Evolutionary conservation across 257 asterid species (phyloP), one percentile per base, ranked within the genome.

Genomic region (Nicotiana otophora): DNA sequence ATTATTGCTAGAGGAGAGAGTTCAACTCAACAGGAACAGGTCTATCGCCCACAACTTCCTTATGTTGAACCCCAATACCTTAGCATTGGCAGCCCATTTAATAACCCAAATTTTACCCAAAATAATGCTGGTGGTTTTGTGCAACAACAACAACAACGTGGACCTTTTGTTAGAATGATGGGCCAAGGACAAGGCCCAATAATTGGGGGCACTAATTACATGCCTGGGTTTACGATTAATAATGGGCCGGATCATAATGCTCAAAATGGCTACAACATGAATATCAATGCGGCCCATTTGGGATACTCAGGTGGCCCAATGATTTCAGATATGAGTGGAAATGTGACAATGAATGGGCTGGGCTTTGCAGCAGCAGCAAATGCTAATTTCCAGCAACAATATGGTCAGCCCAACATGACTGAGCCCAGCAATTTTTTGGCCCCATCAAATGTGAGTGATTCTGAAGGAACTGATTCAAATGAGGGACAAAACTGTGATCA

Each of bases 271-370:
- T 20, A 61, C 16, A 69, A n/a, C 33, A 34, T 39, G 57, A n/a
- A 69, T 69, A 19, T 69, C 19, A 69, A 69, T 5, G 19, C 2
- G 0, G 17, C 5, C 19, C 8, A 39, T n/a, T 54, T 14, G 8
- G 0, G 19, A 69, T 39, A 69, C 42, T 39, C 57, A 69, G 17
- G 33, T 39, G 20, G 31, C 5, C 3, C 1, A 34, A n/a, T 10
- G 12, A 1, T 2, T 4, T 19, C 5, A 0, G 31, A 0, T 1
- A n/a, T 8, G n/a, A 6, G 2, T 1, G 77, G 0, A 17, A 67
- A 10, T 69, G 19, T 11, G 14, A 5, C 19, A 69, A 39, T 69
- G 14, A 20, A 70, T 63, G 69, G 9, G 5, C 0, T 63, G 1
- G 69, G 66, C 51, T 42, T 53, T 11, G 58, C 58, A 3, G 19